Conservation (phyloP, 495 filamentous ascomycete species). For the Aspergillus mulundensis region DNA sequence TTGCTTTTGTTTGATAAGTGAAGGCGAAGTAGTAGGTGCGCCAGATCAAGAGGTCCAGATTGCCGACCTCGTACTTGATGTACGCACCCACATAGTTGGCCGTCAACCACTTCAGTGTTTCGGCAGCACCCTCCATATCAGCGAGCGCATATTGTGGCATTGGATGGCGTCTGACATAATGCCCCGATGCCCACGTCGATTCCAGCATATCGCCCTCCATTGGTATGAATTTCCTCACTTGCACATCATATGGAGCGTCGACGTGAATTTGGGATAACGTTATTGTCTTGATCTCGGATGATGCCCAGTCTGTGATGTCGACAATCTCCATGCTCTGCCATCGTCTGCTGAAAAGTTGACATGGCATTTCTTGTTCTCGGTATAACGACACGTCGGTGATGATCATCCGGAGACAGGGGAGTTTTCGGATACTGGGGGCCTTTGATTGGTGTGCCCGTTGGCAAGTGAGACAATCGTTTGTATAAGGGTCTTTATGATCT, state of each 20-base stretch:
- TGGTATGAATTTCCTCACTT: conserved; percentile 9
- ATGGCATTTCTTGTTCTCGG: conserved; percentile 13
- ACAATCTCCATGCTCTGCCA: conserved; percentile 14
- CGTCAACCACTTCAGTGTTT: conserved; percentile 4
- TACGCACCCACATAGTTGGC: conserved; percentile 6
- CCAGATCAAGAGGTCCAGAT: conserved; percentile 9
- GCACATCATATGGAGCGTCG: conserved; percentile 8
- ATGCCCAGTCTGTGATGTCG: conserved; percentile 14
- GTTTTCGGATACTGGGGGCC: background rate
- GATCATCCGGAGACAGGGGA: conserved; percentile 11
- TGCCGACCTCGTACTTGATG: conserved; percentile 5
- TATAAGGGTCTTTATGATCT: conserved; percentile 1
- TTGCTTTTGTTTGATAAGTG: conserved; percentile 11
- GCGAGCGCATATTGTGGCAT: conserved; percentile 9
- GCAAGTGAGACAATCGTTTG: conserved; percentile 9
- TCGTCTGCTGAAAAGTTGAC: conserved; percentile 12
- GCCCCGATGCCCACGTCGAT: conserved; percentile 2
- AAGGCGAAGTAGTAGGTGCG: conserved; percentile 12
- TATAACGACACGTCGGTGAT: conserved; percentile 14
- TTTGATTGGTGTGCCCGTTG: conserved; percentile 14
- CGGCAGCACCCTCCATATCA: conserved; percentile 6
- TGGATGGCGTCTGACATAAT: background rate
- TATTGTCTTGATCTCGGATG: conserved; percentile 8
- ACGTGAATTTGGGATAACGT: conserved; percentile 8
- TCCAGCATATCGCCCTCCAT: conserved; percentile 12